Percentiles rank a stretch among this genome's conserved stretches.
These are phyloP conservation scores for Tuber melanosporum DNA, from an alignment of 495 filamentous ascomycete genomes.

Conservation along the genomic window DNA sequence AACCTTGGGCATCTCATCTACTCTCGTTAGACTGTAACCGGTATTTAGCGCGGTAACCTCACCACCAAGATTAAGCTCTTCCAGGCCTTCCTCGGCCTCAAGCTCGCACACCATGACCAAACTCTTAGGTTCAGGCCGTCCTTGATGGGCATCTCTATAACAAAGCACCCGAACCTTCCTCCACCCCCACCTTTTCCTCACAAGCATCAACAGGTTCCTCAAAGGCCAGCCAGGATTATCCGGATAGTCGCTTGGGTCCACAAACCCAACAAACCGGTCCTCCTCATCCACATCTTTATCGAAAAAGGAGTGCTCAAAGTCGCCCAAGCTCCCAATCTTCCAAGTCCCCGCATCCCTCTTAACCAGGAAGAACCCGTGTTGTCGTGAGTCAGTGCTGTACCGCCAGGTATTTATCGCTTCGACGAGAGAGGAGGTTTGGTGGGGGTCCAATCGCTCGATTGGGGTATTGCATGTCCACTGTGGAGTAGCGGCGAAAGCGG, in stretches of 20 bases:
- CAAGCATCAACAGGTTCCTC: slow-evolving; percentile 77
- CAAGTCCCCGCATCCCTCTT: slow-evolving; percentile 58
- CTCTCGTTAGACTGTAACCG: slow-evolving; percentile 37
- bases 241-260: slow-evolving; percentile 84
- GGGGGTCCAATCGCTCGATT: slow-evolving; percentile 51
- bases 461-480: slow-evolving; percentile 55
- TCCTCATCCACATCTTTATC: slow-evolving; percentile 52
- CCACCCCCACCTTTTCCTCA: slow-evolving; percentile 74
- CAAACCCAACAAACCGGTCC: slow-evolving; percentile 77
- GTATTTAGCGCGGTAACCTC: slow-evolving; percentile 5
- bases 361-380: slow-evolving; percentile 90
- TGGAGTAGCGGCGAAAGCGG: slow-evolving; percentile 80
- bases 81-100: slow-evolving; percentile 39
- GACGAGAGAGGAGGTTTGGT: slow-evolving; percentile 67
- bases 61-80: slow-evolving; percentile 29
- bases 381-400: slow-evolving; percentile 65
- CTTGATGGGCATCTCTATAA: slow-evolving; percentile 73
- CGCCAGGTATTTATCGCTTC: slow-evolving; percentile 81
- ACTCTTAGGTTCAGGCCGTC: slow-evolving; percentile 70
- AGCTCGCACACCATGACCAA: slow-evolving; percentile 64
- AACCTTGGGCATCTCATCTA: slow-evolving; percentile 65
- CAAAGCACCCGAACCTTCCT: slow-evolving; percentile 77
- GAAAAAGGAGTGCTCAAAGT: slow-evolving; percentile 87
- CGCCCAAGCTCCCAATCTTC: slow-evolving; percentile 65
- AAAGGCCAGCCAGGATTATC: slow-evolving; percentile 86